Percentiles rank a stretch among this genome's conserved stretches.
Conservation (phyloP, 441 rosid species). For the Metrosideros polymorpha region DNA sequence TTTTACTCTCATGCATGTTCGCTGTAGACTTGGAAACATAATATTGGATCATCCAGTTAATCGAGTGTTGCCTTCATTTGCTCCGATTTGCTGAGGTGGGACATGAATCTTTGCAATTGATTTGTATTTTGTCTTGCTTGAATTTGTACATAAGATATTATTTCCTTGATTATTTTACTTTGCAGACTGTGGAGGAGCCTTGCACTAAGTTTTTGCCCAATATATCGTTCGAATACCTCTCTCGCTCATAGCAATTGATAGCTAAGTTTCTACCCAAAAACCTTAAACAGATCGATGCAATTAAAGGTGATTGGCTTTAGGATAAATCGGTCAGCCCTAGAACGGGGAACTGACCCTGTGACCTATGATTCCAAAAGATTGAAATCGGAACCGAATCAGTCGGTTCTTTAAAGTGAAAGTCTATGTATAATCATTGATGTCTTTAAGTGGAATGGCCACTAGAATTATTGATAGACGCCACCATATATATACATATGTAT, state of each 20-base stretch:
- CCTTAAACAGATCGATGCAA: neutral
- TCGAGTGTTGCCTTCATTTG: conserved; percentile 56
- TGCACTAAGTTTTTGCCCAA: conserved; percentile 51
- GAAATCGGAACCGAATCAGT: neutral
- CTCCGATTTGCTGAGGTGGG: conserved; percentile 67
- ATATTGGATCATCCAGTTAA: conserved; percentile 49
- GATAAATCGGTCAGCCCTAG: neutral
- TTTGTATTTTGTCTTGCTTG: neutral
- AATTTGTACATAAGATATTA: neutral
- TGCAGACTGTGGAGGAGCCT: conserved; percentile 71
- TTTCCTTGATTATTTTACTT: neutral
- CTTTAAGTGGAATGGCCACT: no score
- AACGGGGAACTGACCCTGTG: neutral
- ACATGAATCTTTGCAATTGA: neutral
- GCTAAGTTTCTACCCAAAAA: neutral
- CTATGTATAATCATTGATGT: no score
- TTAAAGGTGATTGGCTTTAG: neutral
- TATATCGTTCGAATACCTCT: conserved; percentile 54
- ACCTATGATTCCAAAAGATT: no score
- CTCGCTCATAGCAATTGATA: neutral
- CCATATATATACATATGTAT: no score
- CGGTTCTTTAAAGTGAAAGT: no score
- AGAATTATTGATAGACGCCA: no score
- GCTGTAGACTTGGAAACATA: conserved; percentile 34
- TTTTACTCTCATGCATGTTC: neutral